Conservation (phyloP, 495 filamentous ascomycete genomes). For the Penicillium coffeae region DNA sequence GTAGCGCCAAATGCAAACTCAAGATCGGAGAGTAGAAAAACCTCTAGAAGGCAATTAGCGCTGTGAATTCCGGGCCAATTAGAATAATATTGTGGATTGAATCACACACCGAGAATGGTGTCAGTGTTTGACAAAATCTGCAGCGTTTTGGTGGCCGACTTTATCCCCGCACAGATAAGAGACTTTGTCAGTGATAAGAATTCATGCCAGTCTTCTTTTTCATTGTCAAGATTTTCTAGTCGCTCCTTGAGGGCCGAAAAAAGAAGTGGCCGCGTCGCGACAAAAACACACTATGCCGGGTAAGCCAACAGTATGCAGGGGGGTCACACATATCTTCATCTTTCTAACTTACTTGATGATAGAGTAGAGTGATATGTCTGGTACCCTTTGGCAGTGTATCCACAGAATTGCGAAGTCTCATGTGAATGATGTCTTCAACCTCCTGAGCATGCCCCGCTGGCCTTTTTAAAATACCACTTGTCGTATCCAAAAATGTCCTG, state of each 20-base stretch:
- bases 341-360: constrained; percentile 30
- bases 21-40: constrained; percentile 38
- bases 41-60: too few species aligned
- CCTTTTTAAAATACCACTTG: constrained; percentile 29
- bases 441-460: constrained; percentile 30
- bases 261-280: constrained; percentile 35
- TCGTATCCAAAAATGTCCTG: constrained; percentile 31
- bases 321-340: too few species aligned
- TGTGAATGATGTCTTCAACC: constrained; percentile 27
- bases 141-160: constrained; percentile 33
- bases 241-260: constrained; percentile 32
- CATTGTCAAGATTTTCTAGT: constrained; percentile 21
- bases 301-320: neutral
- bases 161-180: constrained; percentile 33
- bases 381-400: constrained; percentile 32
- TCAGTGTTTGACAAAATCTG: constrained; percentile 29
- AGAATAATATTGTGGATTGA: too few species aligned
- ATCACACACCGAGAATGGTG: too few species aligned
- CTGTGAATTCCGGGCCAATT: too few species aligned
- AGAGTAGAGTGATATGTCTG: constrained; percentile 30
- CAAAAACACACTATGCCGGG: constrained; percentile 35
- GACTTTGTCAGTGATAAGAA: constrained; percentile 24
- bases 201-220: constrained; percentile 26
- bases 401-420: constrained; percentile 21
- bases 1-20: constrained; percentile 35